Evolutionary conservation across 73 alveolate species (phyloP).

Genomic region (Effrenium voratum): DNA sequence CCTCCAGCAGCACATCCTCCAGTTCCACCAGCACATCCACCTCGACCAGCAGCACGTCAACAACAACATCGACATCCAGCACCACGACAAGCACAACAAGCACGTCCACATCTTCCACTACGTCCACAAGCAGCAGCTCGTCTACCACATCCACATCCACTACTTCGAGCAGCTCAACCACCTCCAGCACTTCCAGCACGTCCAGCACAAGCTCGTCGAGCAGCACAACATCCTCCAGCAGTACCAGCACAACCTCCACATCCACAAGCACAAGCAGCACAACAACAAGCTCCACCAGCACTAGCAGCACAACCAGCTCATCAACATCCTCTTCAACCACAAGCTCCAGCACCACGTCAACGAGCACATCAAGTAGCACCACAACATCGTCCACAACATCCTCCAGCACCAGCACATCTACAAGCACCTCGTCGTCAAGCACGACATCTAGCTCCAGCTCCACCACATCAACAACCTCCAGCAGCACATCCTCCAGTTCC

Average conservation of each 20-base stretch:
- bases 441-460: background rate
- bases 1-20: background rate
- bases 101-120: background rate
- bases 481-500: background rate
- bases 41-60: background rate
- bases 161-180: background rate
- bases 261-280: background rate
- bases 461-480: slow-evolving; percentile 29
- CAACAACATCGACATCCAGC: slow-evolving; percentile 17
- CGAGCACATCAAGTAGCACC: slow-evolving; percentile 21
- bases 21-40: slow-evolving; percentile 13
- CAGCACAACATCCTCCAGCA: background rate
- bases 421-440: slow-evolving; percentile 3
- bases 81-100: background rate
- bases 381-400: background rate
- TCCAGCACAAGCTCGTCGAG: background rate
- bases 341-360: background rate
- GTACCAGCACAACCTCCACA: background rate
- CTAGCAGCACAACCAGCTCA: background rate
- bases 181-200: slow-evolving; percentile 14
- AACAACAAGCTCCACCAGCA: background rate
- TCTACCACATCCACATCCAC: slow-evolving; percentile 7
- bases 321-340: background rate
- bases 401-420: background rate
- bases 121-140: background rate